Evolutionary conservation across 352 stramenopile species (phyloP).

Genomic region (Pythium angustatum): DNA sequence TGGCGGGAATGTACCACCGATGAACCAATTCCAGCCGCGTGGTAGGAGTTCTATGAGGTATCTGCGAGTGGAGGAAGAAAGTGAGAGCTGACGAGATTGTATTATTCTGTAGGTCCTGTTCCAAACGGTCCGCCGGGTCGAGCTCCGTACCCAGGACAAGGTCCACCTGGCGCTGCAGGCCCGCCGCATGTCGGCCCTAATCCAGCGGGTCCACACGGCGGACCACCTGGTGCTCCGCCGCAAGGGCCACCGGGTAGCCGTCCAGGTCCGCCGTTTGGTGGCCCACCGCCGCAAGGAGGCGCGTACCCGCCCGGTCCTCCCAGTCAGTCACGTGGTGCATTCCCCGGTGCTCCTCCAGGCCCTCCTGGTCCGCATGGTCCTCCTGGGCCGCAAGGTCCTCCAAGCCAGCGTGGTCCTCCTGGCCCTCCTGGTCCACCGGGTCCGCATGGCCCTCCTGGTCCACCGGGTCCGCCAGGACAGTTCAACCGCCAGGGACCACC

Average conservation of each 20-base stretch:
- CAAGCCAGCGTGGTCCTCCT: conserved; percentile 4
- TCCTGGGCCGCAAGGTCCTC: conserved; percentile 9
- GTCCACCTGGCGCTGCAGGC: conserved; percentile 11
- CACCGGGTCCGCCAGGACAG: conserved; percentile 11
- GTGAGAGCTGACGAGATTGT: background rate
- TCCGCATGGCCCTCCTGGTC: conserved; percentile 11
- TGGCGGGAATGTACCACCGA: conserved; percentile 31
- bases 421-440: conserved; percentile 15
- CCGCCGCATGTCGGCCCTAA: conserved; percentile 12
- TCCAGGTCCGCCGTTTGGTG: conserved; percentile 28
- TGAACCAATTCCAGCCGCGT: conserved; percentile 46
- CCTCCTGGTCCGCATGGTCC: conserved; percentile 14
- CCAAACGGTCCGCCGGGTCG: conserved; percentile 26
- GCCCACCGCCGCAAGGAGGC: conserved; percentile 21
- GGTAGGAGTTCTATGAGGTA: conserved; percentile 14
- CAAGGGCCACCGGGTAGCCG: conserved; percentile 24
- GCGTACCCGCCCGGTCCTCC: conserved; percentile 13
- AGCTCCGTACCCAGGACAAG: conserved; percentile 29
- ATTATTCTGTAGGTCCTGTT: conserved; percentile 10
- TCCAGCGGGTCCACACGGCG: conserved; percentile 22
- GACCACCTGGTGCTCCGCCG: conserved; percentile 19
- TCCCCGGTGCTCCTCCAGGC: conserved; percentile 19
- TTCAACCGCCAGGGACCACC: conserved; percentile 18
- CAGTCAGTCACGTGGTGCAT: conserved; percentile 12
- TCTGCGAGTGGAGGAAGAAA: background rate